phyloP scores from a whole-genome alignment of 78 protist genomes.

The Dictyostelium discoideum region dicty_2.7 NC_007088.5:8002501-8003000 shows the following conservation, averaged over 20 bases:
- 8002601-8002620: constrained; percentile 99
- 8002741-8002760: background rate
- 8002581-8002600: constrained; percentile 99
- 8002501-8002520: constrained; percentile 94
- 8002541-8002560: constrained; percentile 98
- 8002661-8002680: constrained; percentile 99
- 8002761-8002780: too few species aligned
- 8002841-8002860: constrained; percentile 99
- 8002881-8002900: constrained; percentile 99
- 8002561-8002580: constrained; percentile 94
- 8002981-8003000: constrained; percentile 80
- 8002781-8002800: background rate
- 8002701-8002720: background rate
- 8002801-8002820: constrained; percentile 98
- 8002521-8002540: constrained; percentile 98
- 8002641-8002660: constrained; percentile 99
- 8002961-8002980: constrained; percentile 60
- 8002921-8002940: constrained; percentile 97
- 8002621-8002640: constrained; percentile 99
- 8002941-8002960: constrained; percentile 78
- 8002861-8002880: constrained; percentile 98
- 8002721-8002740: background rate
- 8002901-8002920: constrained; percentile 96
- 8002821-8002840: constrained; percentile 99
- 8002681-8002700: constrained; percentile 88